These are phyloP conservation scores for Diaporthe humulicola DNA, from an alignment of 2,329 filamentous ascomycete species.

Conservation along the genomic window DNA sequence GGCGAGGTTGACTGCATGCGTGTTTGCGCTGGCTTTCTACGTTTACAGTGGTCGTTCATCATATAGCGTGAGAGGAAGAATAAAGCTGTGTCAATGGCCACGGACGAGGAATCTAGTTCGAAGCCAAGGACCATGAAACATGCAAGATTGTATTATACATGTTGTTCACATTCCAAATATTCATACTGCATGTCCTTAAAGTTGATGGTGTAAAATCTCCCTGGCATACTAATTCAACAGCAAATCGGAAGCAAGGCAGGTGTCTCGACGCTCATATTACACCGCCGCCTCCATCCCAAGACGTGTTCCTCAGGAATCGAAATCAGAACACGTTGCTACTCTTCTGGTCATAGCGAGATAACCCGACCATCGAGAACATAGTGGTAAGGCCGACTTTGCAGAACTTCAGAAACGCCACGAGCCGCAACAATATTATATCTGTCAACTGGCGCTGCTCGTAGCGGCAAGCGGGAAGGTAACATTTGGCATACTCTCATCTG, in stretches of 20 bases:
- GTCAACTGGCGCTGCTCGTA: background rate
- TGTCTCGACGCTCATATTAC: background rate
- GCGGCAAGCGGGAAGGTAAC: background rate
- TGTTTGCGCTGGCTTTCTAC: slow-evolving; percentile 31
- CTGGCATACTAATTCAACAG: background rate
- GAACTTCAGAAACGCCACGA: background rate
- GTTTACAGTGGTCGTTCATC: slow-evolving; percentile 33
- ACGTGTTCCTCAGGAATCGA: background rate
- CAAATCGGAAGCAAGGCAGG: background rate
- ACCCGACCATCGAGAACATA: background rate
- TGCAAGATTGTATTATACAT: slow-evolving; percentile 28
- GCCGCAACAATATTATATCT: background rate
- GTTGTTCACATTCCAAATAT: background rate
- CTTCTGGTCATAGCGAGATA: background rate
- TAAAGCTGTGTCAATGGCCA: slow-evolving; percentile 2
- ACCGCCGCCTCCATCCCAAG: background rate
- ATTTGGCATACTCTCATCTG: background rate
- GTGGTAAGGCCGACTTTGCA: background rate
- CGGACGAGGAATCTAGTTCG: slow-evolving; percentile 1
- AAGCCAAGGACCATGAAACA: slow-evolving; percentile 12
- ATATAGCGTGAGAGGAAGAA: slow-evolving; percentile 31
- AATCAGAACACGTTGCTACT: background rate
- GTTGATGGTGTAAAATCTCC: background rate
- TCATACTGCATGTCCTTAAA: background rate
- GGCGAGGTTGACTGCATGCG: slow-evolving; percentile 3